phyloP scores from a whole-genome alignment of 208 protist species.

The Leishmania turanica region DNA sequence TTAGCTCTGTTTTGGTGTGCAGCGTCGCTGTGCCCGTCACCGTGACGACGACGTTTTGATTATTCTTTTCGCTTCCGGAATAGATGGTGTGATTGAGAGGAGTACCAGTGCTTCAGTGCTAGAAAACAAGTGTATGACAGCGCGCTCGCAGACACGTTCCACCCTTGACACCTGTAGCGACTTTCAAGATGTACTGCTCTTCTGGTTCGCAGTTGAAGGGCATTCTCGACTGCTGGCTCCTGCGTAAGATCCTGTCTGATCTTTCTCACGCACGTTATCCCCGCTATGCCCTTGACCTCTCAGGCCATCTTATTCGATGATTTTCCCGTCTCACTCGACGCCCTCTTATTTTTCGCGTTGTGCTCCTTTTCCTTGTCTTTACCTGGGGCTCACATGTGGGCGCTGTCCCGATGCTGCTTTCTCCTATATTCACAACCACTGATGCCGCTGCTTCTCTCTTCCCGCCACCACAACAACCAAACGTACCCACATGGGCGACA shows the following conservation, averaged over 20 bases:
- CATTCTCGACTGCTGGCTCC: not conserved
- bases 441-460: not conserved
- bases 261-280: not conserved
- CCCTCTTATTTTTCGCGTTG: not conserved
- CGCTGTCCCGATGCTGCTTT: not conserved
- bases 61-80: not conserved
- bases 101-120: not conserved
- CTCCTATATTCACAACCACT: not conserved
- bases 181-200: not conserved
- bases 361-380: not conserved
- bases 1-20: slow-evolving; percentile 1
- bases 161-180: not conserved
- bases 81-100: not conserved
- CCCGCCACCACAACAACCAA: not conserved
- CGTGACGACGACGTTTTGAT: not conserved
- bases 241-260: not conserved
- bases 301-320: slow-evolving; percentile 6
- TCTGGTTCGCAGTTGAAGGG: not conserved
- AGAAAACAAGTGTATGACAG: not conserved
- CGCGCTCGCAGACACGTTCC: not conserved
- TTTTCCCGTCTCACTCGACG: not conserved
- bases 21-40: not conserved
- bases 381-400: not conserved
- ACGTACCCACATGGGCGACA: not conserved
- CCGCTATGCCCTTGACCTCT: not conserved